Evolutionary conservation across 2,329 filamentous ascomycete species (phyloP), one percentile per base, ranked within the genome.

Genomic region (Hysterium pulicare): DNA sequence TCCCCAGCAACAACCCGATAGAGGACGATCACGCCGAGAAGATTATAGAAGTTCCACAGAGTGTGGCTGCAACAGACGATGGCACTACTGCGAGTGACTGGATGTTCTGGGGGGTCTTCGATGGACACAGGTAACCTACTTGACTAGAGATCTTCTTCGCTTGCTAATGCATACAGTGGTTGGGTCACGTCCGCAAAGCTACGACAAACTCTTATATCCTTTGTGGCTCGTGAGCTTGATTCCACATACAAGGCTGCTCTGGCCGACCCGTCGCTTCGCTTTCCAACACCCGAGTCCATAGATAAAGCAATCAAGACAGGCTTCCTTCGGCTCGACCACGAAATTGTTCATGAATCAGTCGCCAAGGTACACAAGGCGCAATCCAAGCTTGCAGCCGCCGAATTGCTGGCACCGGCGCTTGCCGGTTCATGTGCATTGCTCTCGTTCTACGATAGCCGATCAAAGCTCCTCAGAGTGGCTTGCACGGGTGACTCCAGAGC

Each of bases 101-200:
- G 93, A 97, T 97, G 90, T 98, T 98, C 67, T 98, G 94, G 93
- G 93, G 90, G 44, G 90, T 98, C 15, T 98, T 97, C 67, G 93
- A 98, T 62, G 93, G 93, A 0, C 93, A 98, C 69, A 88, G 87
- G 88, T 91, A 73, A 68, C 79, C 9, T 21, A 4, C 17, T 34
- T 7, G 10, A 15, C 20, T 40, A 10, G 13, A 19, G 11, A 26
- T 13, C 40, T 21, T 19, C 33, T 28, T 19, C 15, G 20, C 32
- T n/a, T 34, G 30, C 17, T 48, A 23, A 48, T 54, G 44, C 35
- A 11, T 53, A 43, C 55, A 94, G 89, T 34, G 93, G 93, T 54
- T 98, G 93, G 93, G 96, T 93, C 4, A 98, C 93, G 5, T 97
- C 93, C 30, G 93, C 93, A 16, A 97, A 95, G 62, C 75, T 98